Evolutionary conservation across 1,284 basidiomycete genomes (phyloP), one percentile per base, ranked within the genome.

Genomic region (Naganishia liquefaciens): DNA sequence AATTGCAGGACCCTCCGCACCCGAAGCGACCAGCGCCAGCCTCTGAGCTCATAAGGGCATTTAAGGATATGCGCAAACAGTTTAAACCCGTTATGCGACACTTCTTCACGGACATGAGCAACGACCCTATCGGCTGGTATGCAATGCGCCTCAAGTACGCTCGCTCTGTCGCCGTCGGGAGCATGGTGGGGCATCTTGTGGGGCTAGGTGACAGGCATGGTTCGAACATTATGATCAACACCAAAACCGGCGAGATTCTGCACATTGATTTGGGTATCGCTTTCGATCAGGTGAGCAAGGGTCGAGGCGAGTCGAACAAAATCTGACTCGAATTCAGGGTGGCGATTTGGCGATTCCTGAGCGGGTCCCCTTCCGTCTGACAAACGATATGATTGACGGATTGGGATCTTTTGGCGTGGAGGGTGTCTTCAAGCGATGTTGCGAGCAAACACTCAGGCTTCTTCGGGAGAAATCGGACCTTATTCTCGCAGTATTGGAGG

Each of bases 191-290:
- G 0, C 90, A 96, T 74, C 82, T 98, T 51, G 81, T 98, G 21
- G 95, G 95, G 3, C 82, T 99, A 0, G 95, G 95, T 0, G 95
- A 99, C 75, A 85, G 95, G 19, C 95, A 99, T 75, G 85, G 86
- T 7, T 90, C 89, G 44, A 99, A 99, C 76, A 96, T 99, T 70
- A 82, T 99, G 50, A 82, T 99, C 64, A 93, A 98, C 76, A 86
- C 86, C 65, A 78, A 78, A 40, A 88, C 85, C 13, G 95, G 95
- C 25, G 93, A 98, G 76, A 83, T 95, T 39, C 85, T 94, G 5
- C 91, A 97, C 75, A 99, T 99, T 62, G 95, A 99, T 78, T 84
- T 99, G 37, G 95, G 95, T 2, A 91, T 98, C 63, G 93, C 93
- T 0, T 99, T 99, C 77, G 96, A 97, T 70, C 91, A 93, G 81